These are phyloP conservation scores for Ophiostoma triangulosporum DNA, from an alignment of 2,329 filamentous ascomycete species.

Conservation along the genomic window DNA sequence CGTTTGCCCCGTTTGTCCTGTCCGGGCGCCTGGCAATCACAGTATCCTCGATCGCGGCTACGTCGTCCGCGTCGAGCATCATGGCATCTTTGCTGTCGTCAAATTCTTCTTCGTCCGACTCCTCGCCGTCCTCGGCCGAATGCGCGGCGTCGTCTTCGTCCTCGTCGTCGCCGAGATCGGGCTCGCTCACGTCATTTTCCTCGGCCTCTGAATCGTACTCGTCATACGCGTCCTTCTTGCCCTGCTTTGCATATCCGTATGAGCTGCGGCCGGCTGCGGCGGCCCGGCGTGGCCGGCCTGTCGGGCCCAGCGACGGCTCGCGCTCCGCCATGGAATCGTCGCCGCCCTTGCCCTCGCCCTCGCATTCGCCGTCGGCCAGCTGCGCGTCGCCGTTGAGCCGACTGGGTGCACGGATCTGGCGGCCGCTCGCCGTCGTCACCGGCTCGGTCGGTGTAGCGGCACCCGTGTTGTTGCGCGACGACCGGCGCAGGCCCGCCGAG, in stretches of 20 bases:
- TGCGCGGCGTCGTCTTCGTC: slow-evolving; percentile 39
- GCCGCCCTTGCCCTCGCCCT: slow-evolving; percentile 14
- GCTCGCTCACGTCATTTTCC: slow-evolving; percentile 51
- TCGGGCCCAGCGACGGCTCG: slow-evolving; percentile 28
- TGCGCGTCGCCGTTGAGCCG: slow-evolving; percentile 42
- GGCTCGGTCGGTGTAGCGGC: slow-evolving; percentile 60
- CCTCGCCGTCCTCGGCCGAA: slow-evolving; percentile 30
- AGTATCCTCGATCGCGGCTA: slow-evolving; percentile 9
- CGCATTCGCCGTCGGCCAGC: slow-evolving; percentile 14
- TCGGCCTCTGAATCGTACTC: slow-evolving; percentile 40
- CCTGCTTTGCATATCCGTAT: slow-evolving; percentile 32
- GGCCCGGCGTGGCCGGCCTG: slow-evolving; percentile 36
- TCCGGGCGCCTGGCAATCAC: neutral
- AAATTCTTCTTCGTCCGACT: slow-evolving; percentile 43
- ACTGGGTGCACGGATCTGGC: slow-evolving; percentile 60
- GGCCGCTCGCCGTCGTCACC: slow-evolving; percentile 69
- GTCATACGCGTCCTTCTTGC: slow-evolving; percentile 24
- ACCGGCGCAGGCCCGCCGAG: slow-evolving; percentile 48
- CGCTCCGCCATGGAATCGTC: slow-evolving; percentile 13
- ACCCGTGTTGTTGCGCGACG: slow-evolving; percentile 62
- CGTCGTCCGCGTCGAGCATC: slow-evolving; percentile 38
- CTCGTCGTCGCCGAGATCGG: slow-evolving; percentile 63
- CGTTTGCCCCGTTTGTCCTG: too few species aligned
- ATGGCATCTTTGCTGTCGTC: slow-evolving; percentile 41
- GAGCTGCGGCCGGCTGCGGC: slow-evolving; percentile 35